Evolutionary conservation across 2,329 filamentous ascomycete species (phyloP).

Genomic region (Fusarium illudens): DNA sequence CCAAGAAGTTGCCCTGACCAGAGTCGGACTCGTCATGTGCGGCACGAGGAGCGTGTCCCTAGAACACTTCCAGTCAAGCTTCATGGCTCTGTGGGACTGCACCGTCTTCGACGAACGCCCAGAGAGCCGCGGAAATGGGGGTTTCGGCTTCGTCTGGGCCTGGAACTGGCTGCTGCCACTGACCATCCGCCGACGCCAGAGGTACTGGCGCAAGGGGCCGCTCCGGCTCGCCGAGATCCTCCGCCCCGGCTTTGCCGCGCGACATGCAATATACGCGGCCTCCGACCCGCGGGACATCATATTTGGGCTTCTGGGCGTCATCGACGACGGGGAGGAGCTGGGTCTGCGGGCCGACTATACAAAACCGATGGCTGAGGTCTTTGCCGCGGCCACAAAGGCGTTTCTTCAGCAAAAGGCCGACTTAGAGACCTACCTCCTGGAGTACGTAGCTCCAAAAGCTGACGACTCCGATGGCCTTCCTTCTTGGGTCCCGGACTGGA

Average conservation of each 20-base stretch:
- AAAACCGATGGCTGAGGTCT: not conserved
- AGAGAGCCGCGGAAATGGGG: not conserved
- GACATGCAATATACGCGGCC: not conserved
- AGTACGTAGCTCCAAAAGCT: not conserved
- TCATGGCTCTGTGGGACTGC: not conserved
- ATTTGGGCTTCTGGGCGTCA: not conserved
- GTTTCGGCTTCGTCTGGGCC: not conserved
- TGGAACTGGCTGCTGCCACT: not conserved
- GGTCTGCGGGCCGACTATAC: not conserved
- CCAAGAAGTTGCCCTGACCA: not conserved
- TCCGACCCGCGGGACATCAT: not conserved
- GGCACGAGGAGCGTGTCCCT: not conserved
- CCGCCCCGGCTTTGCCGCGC: not conserved
- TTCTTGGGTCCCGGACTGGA: not conserved
- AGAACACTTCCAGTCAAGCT: not conserved
- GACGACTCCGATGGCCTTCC: not conserved
- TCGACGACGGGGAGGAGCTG: not conserved
- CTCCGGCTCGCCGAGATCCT: not conserved
- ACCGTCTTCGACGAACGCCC: not conserved
- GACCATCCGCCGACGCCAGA: not conserved
- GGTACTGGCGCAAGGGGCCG: not conserved
- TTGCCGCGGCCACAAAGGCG: not conserved
- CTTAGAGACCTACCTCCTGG: not conserved
- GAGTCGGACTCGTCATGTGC: not conserved
- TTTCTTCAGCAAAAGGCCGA: not conserved